phyloP scores from a whole-genome alignment of 2,329 filamentous ascomycete species.

The Curvularia spicifera region DNA sequence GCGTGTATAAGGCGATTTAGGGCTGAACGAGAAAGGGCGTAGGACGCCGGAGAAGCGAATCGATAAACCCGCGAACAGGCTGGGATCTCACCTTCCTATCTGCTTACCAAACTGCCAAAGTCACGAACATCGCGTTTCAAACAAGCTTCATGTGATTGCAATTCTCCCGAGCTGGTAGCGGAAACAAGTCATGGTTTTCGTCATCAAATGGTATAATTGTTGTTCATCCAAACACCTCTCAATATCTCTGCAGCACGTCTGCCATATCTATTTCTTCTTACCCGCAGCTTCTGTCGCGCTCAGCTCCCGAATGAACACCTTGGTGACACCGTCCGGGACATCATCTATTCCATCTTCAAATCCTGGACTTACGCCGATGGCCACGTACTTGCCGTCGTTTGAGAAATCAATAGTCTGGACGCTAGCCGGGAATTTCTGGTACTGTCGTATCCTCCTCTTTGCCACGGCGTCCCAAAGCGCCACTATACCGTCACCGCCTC shows the following conservation, averaged over 20 bases:
- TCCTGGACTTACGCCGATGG: conserved; percentile 81
- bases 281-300: conserved; percentile 87
- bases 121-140: not conserved
- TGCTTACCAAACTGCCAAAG: not conserved
- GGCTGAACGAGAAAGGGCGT: conserved; percentile 1
- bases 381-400: conserved; percentile 76
- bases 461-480: conserved; percentile 90
- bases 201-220: conserved; percentile 8
- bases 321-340: conserved; percentile 72
- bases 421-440: conserved; percentile 81
- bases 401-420: conserved; percentile 81
- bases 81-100: not conserved
- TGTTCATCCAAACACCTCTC: not conserved
- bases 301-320: conserved; percentile 82
- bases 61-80: not conserved
- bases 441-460: conserved; percentile 88
- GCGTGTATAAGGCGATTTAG: not conserved
- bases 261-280: conserved; percentile 66
- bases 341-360: conserved; percentile 89
- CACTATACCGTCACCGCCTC: conserved; percentile 89
- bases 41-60: not conserved
- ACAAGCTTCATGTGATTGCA: not conserved
- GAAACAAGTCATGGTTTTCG: not conserved
- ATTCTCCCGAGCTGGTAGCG: not conserved
- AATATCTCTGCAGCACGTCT: not conserved